Evolutionary conservation across 2,329 filamentous ascomycete species (phyloP), one percentile per base, ranked within the genome.

Genomic region (Orbilia quercus): DNA sequence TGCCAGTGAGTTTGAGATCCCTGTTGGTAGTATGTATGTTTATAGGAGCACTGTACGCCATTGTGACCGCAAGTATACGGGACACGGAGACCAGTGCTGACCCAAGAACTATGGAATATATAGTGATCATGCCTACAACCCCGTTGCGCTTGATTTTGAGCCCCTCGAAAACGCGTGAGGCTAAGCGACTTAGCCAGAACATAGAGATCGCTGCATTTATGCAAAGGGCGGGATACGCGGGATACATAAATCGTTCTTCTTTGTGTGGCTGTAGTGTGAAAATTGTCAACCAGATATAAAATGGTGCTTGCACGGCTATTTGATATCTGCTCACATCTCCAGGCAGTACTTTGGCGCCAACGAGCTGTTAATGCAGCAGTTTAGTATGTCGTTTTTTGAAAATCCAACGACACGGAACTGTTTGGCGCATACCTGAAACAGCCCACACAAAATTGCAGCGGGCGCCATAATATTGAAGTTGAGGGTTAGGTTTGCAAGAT

Each of bases 241-340:
- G 95, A 78, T 96, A 99, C 93, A 99, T 98, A 83, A 99, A 99
- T 5, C 95, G 86, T 81, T 99, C 95, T 80, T 99, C 95, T 79
- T 99, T 99, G 82, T 99, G 95, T 14, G 95, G 91, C 79, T 99
- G 95, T 7, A 90, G 80, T 0, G 91, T 94, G 82, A 99, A 98
- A 75, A 98, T 95, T 2, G 82, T 86, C 25, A 99, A 85, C 95
- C 95, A 99, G 79, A 97, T 85, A 80, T 98, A 99, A 81, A 98
- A 96, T 0, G 95, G 95, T 0, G 87, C 82, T 60, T 94, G 84
- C 76, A 96, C 91, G 11, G 45, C 55, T 5, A 36, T n/a, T 12
- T 73, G 60, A 14, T 44, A n/a, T 44, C 7, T 25, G 2, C 22
- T 44, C 4, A 18, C 28, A 1, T 20, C 14, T n/a, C 20, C 36